Evolutionary conservation across 1,139 yeast species (phyloP).

Genomic region (Taphrina sp.): DNA sequence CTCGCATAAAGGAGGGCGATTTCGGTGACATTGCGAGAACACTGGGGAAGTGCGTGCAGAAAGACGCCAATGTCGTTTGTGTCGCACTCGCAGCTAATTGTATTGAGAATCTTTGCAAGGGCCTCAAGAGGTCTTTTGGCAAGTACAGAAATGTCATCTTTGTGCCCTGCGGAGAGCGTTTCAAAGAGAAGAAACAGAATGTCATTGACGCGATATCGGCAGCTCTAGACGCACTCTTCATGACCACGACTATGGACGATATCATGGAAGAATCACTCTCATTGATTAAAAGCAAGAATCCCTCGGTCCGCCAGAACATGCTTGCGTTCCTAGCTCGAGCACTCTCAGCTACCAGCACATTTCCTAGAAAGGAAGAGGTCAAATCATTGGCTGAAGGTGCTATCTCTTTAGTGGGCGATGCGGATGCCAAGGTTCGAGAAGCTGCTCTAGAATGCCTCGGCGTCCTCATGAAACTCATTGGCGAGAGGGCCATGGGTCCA

Average conservation of each 20-base stretch:
- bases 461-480: conserved; percentile 74
- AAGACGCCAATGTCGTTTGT: conserved; percentile 87
- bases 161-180: conserved; percentile 69
- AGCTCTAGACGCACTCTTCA: conserved; percentile 66
- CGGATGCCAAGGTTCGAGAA: conserved; percentile 80
- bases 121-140: conserved; percentile 58
- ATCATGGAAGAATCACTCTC: conserved; percentile 58
- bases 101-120: conserved; percentile 61
- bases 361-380: conserved; percentile 57
- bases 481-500: conserved; percentile 64
- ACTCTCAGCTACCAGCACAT: conserved; percentile 52
- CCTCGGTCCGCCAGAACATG: conserved; percentile 73
- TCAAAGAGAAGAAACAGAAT: conserved; percentile 80
- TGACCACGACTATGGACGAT: conserved; percentile 52
- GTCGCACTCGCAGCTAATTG: conserved; percentile 78
- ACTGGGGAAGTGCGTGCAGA: conserved; percentile 65
- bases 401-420: conserved; percentile 67
- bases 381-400: conserved; percentile 58
- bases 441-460: conserved; percentile 80
- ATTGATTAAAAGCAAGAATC: conserved; percentile 72
- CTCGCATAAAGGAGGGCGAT: conserved; percentile 61
- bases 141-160: conserved; percentile 58
- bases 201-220: conserved; percentile 67
- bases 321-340: conserved; percentile 66
- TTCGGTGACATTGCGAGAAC: conserved; percentile 59